Evolutionary conservation across 768 basidiomycete species (phyloP), one percentile per base, ranked within the genome.

Genomic region (Postia placenta): DNA sequence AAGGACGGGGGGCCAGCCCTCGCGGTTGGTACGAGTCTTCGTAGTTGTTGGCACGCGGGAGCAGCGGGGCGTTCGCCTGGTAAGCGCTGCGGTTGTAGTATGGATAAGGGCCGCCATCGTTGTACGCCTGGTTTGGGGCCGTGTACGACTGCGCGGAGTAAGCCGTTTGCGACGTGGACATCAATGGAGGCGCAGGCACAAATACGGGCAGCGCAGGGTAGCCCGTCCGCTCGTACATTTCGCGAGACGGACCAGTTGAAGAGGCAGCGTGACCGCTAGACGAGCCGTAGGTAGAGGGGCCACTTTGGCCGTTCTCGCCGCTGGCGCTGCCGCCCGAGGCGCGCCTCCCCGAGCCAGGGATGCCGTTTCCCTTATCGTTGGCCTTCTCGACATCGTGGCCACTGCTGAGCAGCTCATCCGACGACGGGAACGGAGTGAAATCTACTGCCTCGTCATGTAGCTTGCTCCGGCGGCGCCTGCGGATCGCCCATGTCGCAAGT

Each of bases 401-500:
- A 24, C 26, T 17, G 37, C 44, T 36, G 24, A 51, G 48, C 15
- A 60, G 51, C 25, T 48, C 48, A 14, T 59, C 54, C 30, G 51
- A 53, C n/a, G 46, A 47, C 4, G 37, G 37, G 25, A 24, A 37
- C 14, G 46, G 36, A 42, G 59, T 49, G 46, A 60, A 60, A 50
- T 57, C 52, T 26, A 57, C 48, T 14, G 63, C 64, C 22, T 59
- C 59, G 15, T 54, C 41, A 22, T 56, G 35, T 17, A 64, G 42
- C 40, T 59, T 53, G 41, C 69, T 66, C 50, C 71, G 71, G 17
- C 69, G 68, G 41, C 72, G 73, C 47, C 74, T 71, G 42, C 85
- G 77, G 39, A 85, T 42, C 11, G 67, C 62, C 57, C 73, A 74
- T 0, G 78, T 79, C 11, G 67, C 61, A 19, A 73, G 17, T 26